These are phyloP conservation scores for Tolypocladium endophyticum DNA, from an alignment of 2,329 filamentous ascomycete genomes.

Conservation along the genomic window DNA sequence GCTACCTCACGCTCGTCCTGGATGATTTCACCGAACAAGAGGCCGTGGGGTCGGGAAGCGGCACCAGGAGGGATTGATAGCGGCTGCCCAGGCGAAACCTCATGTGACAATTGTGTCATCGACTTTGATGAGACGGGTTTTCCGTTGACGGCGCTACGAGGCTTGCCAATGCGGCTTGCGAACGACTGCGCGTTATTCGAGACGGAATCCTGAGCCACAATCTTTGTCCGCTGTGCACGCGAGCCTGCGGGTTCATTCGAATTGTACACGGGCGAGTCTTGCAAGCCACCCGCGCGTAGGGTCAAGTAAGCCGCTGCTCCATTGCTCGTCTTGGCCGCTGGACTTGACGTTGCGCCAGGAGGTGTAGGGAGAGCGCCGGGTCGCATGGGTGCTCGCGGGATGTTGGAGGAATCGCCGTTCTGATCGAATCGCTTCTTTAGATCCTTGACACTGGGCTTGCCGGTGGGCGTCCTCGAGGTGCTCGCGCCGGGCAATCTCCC, in stretches of 20 bases:
- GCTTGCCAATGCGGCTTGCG: constrained; percentile 47
- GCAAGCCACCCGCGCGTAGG: constrained; percentile 17
- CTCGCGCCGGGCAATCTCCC: constrained; percentile 22
- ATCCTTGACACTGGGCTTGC: constrained; percentile 66
- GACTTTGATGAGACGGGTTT: constrained; percentile 24
- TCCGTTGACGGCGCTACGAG: constrained; percentile 24
- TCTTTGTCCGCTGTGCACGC: constrained; percentile 33
- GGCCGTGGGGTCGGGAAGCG: constrained; percentile 31
- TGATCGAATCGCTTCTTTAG: constrained; percentile 71
- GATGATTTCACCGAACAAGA: constrained; percentile 67
- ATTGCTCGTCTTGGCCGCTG: constrained; percentile 19
- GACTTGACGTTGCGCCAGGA: constrained; percentile 20
- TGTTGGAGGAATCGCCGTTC: constrained; percentile 28
- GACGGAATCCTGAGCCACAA: constrained; percentile 37
- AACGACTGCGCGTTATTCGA: constrained; percentile 48
- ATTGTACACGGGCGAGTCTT: constrained; percentile 5
- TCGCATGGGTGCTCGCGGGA: constrained; percentile 24
- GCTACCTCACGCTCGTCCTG: constrained; percentile 44
- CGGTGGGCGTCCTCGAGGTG: constrained; percentile 19
- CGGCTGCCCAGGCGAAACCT: constrained; percentile 21
- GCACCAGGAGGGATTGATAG: constrained; percentile 21
- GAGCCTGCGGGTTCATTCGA: constrained; percentile 11
- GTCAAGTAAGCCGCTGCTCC: constrained; percentile 29
- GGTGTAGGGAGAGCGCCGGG: constrained; percentile 15
- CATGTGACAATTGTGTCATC: constrained; percentile 20